These are phyloP conservation scores for Boehmeria nivea DNA, from an alignment of 306 rosid genomes.

Conservation along the genomic window DNA sequence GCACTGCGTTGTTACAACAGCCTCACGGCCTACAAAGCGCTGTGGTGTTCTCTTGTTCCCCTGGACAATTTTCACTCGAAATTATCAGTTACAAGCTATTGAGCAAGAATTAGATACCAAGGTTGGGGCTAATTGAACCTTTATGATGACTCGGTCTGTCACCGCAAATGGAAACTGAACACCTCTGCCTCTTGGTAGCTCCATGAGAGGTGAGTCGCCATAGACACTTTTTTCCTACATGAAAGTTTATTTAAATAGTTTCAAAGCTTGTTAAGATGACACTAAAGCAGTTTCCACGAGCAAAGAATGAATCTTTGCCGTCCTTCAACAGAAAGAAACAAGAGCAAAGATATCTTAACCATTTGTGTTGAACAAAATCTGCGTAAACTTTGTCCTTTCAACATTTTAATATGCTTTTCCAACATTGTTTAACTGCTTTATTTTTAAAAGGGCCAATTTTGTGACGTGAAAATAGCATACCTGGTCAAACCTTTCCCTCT, in stretches of 20 bases:
- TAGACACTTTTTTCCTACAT: slow-evolving; percentile 69
- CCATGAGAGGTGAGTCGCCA: slow-evolving; percentile 60
- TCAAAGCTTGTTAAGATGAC: slow-evolving; percentile 21
- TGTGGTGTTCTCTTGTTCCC: slow-evolving; percentile 98
- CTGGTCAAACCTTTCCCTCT: slow-evolving; percentile 84
- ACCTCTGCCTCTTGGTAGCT: slow-evolving; percentile 72
- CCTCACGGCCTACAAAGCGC: slow-evolving; percentile 97
- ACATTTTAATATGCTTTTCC: not conserved
- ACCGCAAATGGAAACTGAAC: slow-evolving; percentile 97
- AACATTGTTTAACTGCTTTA: not conserved
- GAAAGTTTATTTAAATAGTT: slow-evolving; percentile 15
- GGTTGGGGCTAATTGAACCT: slow-evolving; percentile 41
- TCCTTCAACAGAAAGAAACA: too few relatives aligned
- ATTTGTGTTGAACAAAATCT: too few relatives aligned
- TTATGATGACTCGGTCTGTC: slow-evolving; percentile 85
- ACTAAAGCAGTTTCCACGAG: not conserved
- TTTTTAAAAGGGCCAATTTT: not conserved
- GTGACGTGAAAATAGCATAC: slow-evolving; percentile 34
- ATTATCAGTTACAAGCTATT: slow-evolving; percentile 17
- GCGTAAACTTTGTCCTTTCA: too few relatives aligned
- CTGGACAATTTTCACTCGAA: slow-evolving; percentile 40
- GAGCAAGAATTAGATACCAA: slow-evolving; percentile 11
- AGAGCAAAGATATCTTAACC: too few relatives aligned
- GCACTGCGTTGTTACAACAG: slow-evolving; percentile 98
- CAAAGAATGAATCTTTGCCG: too few relatives aligned